These are phyloP conservation scores for Calocybe gangraenosa DNA, from an alignment of 768 basidiomycete genomes.

Conservation along the genomic window DNA sequence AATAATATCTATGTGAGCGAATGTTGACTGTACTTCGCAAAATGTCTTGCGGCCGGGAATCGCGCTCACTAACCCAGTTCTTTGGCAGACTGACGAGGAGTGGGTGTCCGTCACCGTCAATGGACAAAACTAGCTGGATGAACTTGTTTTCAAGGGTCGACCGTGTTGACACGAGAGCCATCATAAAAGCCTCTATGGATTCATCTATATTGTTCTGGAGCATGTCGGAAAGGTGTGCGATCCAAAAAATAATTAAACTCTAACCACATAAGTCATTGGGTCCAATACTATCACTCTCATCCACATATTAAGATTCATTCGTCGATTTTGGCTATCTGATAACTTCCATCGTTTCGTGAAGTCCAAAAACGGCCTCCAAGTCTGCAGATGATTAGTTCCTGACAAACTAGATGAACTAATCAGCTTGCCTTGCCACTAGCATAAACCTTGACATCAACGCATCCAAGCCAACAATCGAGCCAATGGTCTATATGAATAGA, in stretches of 20 bases:
- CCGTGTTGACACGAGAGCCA: constrained; percentile 43
- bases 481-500: constrained; percentile 12
- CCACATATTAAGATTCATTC: constrained; percentile 63
- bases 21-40: constrained; percentile 10
- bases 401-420: not conserved
- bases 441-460: constrained; percentile 54
- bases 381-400: constrained; percentile 29
- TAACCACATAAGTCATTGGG: constrained; percentile 55
- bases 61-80: constrained; percentile 4
- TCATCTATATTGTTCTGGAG: constrained; percentile 41
- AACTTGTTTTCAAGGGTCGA: constrained; percentile 58
- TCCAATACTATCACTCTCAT: constrained; percentile 52
- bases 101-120: constrained; percentile 29
- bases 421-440: constrained; percentile 21
- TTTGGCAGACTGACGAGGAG: constrained; percentile 4
- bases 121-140: constrained; percentile 47
- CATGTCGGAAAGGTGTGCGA: not conserved
- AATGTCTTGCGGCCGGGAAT: constrained; percentile 16
- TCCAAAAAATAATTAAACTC: constrained; percentile 14
- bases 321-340: constrained; percentile 45
- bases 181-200: constrained; percentile 52
- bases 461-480: constrained; percentile 63
- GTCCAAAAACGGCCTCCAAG: constrained; percentile 58
- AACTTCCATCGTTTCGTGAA: constrained; percentile 44
- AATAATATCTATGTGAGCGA: not conserved